A percentile compares a stretch with the other conserved stretches of the same genome.
These are phyloP conservation scores for Tricholoma sp. DNA, from an alignment of 768 basidiomycete genomes.

Conservation along the genomic window DNA sequence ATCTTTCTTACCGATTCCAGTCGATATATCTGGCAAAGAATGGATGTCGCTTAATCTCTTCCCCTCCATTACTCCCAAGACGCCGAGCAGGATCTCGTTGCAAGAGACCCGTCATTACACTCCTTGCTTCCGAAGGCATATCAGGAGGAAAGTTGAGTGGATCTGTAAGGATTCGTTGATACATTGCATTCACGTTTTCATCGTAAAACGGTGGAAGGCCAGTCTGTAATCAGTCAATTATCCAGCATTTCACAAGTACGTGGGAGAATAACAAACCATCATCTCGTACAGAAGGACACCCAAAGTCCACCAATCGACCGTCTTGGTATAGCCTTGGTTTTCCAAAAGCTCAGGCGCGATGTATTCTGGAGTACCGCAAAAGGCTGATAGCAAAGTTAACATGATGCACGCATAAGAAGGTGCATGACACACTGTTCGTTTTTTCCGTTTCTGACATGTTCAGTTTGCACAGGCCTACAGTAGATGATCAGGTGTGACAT, in stretches of 20 bases:
- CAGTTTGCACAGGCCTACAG: conserved; percentile 76
- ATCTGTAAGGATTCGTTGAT: conserved; percentile 90
- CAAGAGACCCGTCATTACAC: conserved; percentile 83
- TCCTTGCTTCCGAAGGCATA: conserved; percentile 81
- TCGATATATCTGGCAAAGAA: conserved; percentile 95
- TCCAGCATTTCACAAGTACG: conserved; percentile 5
- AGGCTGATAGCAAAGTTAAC: conserved; percentile 46
- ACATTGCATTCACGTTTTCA: conserved; percentile 98
- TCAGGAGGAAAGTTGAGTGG: conserved; percentile 90
- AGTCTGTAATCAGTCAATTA: conserved; percentile 42
- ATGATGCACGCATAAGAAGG: not conserved
- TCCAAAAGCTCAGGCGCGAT: conserved; percentile 96
- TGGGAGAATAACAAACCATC: conserved; percentile 51
- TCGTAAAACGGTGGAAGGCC: conserved; percentile 98
- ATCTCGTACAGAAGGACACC: conserved; percentile 97
- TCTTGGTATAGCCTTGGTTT: conserved; percentile 95
- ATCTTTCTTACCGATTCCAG: conserved; percentile 63
- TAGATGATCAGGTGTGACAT: conserved; percentile 2
- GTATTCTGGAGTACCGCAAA: conserved; percentile 98
- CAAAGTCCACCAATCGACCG: conserved; percentile 99
- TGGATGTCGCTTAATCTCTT: conserved; percentile 93
- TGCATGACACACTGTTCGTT: conserved; percentile 75
- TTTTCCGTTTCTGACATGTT: conserved; percentile 99
- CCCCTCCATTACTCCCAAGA: conserved; percentile 88
- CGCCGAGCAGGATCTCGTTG: conserved; percentile 84